Base-by-base conservation (phyloP, 2,329 filamentous ascomycete genomes). In the Fusarium paranaense region DNA sequence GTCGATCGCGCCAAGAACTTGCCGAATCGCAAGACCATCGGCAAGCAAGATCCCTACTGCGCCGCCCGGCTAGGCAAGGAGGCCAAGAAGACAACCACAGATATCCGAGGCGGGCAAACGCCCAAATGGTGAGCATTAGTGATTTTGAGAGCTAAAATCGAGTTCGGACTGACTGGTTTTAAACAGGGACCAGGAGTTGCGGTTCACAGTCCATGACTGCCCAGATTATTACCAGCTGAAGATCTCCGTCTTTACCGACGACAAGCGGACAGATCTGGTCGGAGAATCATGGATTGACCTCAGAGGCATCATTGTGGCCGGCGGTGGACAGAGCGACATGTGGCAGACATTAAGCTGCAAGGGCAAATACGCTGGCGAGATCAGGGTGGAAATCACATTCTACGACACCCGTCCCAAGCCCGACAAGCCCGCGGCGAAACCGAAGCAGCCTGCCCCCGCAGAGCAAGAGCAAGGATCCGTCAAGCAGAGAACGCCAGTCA, bases 41-140 rank as follows among this genome's bases (percentile, higher is more conserved):
- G 97, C 65, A 99, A 99, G 85, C 97, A 99, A 85, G 95, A 98
- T 81, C 96, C 97, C 0, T 99, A 98, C 83, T 98, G 95, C 84
- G 97, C 97, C 40, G 95, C 95, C 35, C 89, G 97, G 63, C 86
- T 99, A 54, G 97, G 96, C 37, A 99, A 99, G 83, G 95, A 98
- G 84, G 97, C 97, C 57, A 97, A 97, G 86, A 98, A 98, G 88
- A 99, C 97, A 4, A 93, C 93, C 45, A 98, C 96, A 6, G 97
- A 99, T 83, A 92, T 96, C 78, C 90, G 97, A 80, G 97, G 97
- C 73, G 97, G 97, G 47, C 97, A 99, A 84, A 98, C 97, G 42
- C 97, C 97, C 9, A 92, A 90, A 89, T 99, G 97, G 97, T 98
- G 90, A 75, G 82, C 62, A 32, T 56, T 35, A 14, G 50, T 52